Evolutionary conservation across 345 rosid genomes (phyloP), one percentile per base, ranked within the genome.

Genomic region (Gossypium thurberi): DNA sequence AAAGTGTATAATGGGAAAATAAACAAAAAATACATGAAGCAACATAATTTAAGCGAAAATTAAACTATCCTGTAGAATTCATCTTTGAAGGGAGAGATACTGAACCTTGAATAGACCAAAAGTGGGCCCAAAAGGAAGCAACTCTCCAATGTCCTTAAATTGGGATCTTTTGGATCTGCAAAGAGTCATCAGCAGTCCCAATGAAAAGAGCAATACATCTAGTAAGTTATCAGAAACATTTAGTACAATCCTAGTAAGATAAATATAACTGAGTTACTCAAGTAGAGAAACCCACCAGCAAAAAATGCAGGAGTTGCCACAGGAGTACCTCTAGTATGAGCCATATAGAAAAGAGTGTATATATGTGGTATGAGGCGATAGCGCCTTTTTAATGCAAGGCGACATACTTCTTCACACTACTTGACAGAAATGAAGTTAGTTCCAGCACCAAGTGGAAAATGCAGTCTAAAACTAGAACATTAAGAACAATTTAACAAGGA

Each of bases 391-490:
- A 94, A 75, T 71, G 98, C 97, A 7, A 90, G 83, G 72, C 97
- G 91, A 15, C 97, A 91, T 60, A 94, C 96, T 81, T 91, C 96
- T 80, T 94, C 98, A 72, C 97, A 91, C 97, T 94, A 81, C 25
- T 52, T 59, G 67, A 74, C 28, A 62, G 25, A 80, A 76, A 25
- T 40, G n/a, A 70, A 59, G 59, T 77, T 64, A 74, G 57, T 66
- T 56, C 42, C 14, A 71, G 3, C 21, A 23, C 59, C 7, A 10
- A 46, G 8, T 63, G 74, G 28, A 71, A 47, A 7, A 52, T 33
- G 20, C 37, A 73, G 23, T 60, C 17, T 56, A 37, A 70, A 53
- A 56, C 28, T 70, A 18, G 2, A 42, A 40, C 9, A 42, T 56
- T 40, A 55, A 70, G 61, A 46, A 46, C 6, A 37, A 10, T 37